Base-by-base conservation (phyloP, 768 basidiomycete species). In the Kondoa subrosea region DNA sequence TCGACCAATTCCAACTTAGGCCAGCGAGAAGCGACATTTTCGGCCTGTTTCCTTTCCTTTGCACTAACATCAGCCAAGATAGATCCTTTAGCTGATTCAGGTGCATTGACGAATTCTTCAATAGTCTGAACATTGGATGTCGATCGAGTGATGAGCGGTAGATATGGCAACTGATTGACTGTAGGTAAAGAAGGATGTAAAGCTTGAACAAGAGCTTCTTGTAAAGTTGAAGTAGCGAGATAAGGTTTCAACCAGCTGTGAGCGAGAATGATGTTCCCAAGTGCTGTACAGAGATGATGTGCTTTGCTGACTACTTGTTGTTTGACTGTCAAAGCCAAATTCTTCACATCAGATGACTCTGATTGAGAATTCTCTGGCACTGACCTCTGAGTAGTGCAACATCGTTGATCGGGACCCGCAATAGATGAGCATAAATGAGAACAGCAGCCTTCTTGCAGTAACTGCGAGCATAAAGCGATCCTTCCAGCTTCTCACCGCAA, bases 231-330 rank as follows among this genome's bases (percentile, higher is more conserved):
- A 72, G 85, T 80, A 32, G 83, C 79, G 40, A 92, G 79, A 0
- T 89, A 85, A 1, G 90, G 86, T 2, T 82, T 74, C 8, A 97
- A 83, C 92, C 92, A 99, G 74, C 85, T 90, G 71, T 91, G 89
- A 0, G 91, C 82, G 25, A 88, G 82, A 0, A 87, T 82, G 70
- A 95, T 88, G 72, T 84, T 87, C 65, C 92, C 82, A 29, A 96
- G 80, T 0, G 91, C 88, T 30, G 40, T 64, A 58, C 72, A 58
- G 56, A 73, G 69, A 27, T 68, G 63, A n/a, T 68, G 58, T 29
- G 73, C 69, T 67, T 74, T 65, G 4, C 70, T 40, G 33, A 71
- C 68, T 25, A 72, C 71, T 1, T 60, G 30, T 59, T 68, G 69
- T 68, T 71, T 70, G 66, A 71, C 70, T 72, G 65, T 21, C 31